These are phyloP conservation scores for Solanum hybrid DNA, from an alignment of 305 asterid genomes.

Conservation along the genomic window DNA sequence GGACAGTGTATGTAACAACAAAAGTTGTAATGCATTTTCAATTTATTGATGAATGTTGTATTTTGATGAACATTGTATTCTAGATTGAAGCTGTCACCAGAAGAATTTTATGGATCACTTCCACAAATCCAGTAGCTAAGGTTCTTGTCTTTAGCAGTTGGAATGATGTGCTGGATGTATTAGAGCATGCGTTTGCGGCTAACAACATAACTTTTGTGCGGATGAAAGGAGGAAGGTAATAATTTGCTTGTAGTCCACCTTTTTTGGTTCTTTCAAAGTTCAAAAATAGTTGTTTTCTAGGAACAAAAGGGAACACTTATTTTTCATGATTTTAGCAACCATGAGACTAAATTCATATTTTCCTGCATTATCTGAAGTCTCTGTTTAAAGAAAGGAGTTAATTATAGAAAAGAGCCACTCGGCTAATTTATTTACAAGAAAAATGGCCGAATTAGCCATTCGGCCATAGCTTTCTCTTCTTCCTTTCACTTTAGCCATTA, in stretches of 20 bases:
- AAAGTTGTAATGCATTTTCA: not conserved
- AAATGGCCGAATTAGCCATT: not conserved
- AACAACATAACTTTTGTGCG: constrained; percentile 64
- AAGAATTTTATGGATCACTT: constrained; percentile 73
- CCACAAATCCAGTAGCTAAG: constrained; percentile 51
- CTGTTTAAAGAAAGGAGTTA: not conserved
- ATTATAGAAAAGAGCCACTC: not conserved
- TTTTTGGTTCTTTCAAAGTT: not conserved
- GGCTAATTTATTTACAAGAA: not conserved
- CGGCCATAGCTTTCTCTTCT: not conserved
- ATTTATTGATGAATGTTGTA: constrained; percentile 10
- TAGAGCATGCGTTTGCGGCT: constrained; percentile 82
- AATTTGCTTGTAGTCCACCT: not conserved
- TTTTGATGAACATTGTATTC: constrained; percentile 16
- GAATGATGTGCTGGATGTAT: constrained; percentile 95
- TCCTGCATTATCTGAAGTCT: not conserved
- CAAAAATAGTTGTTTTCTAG: not conserved
- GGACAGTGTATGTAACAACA: not conserved
- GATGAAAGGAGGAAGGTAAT: constrained; percentile 97
- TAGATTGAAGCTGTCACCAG: constrained; percentile 92
- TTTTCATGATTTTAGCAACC: not conserved
- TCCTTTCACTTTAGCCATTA: not conserved
- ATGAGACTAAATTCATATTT: not conserved
- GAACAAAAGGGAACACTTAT: not conserved
- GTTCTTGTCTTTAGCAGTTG: constrained; percentile 88